A percentile compares a stretch with the other conserved stretches of the same genome.
Conservation (phyloP, 768 basidiomycete species). For the Xerocomus potaroensis region DNA sequence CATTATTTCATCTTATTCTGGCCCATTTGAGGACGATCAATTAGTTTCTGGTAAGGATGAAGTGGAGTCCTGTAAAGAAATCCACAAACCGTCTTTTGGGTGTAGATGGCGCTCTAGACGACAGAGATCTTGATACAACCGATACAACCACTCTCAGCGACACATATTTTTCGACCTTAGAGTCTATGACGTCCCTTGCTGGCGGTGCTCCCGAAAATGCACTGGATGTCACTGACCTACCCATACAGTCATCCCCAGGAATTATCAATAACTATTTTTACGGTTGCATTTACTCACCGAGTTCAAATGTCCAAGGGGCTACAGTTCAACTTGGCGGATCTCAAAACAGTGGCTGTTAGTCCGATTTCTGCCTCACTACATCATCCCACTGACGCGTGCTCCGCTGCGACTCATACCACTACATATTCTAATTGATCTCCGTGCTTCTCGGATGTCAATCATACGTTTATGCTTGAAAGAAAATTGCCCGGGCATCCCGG, state of each 20-base stretch:
- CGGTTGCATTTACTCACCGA: neutral
- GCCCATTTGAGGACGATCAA: no score
- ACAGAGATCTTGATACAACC: no score
- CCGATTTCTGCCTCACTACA: neutral
- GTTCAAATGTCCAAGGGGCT: neutral
- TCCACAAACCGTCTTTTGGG: no score
- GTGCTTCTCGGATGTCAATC: no score
- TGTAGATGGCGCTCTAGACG: no score
- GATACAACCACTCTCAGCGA: neutral
- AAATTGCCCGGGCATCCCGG: no score
- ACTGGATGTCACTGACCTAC: neutral
- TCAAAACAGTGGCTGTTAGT: slow-evolving; percentile 8
- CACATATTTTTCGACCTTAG: neutral
- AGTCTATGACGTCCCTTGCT: neutral
- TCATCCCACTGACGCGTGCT: neutral
- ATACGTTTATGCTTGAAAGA: no score
- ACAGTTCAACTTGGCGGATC: slow-evolving; percentile 3
- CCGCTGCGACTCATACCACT: slow-evolving; percentile 1
- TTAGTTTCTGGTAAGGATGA: no score
- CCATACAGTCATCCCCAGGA: neutral
- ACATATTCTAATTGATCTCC: no score
- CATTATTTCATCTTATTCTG: no score
- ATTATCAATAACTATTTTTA: neutral
- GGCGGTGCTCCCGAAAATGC: neutral
- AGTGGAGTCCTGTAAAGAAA: no score